Evolutionary conservation across 768 basidiomycete genomes (phyloP).

Genomic region (Russula sp.): DNA sequence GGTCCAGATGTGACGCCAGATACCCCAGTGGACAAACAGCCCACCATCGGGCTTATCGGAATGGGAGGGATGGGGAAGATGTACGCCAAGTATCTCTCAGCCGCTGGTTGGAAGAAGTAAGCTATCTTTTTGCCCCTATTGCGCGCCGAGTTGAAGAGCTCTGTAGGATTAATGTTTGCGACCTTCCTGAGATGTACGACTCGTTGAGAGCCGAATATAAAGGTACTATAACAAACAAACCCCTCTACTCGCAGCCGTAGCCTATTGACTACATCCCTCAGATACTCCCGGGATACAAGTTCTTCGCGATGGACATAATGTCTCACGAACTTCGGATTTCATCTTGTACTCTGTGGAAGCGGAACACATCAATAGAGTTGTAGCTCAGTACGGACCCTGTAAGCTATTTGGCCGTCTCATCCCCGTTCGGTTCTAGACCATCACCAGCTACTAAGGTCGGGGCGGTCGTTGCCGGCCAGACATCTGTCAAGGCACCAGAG

Average conservation of each 20-base stretch:
- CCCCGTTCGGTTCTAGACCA: not conserved
- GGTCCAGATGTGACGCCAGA: slow-evolving; percentile 30
- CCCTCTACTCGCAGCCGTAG: not conserved
- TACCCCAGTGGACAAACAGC: slow-evolving; percentile 47
- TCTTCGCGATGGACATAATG: slow-evolving; percentile 75
- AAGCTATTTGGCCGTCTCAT: slow-evolving; percentile 29
- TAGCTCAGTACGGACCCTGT: slow-evolving; percentile 90
- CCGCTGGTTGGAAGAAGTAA: slow-evolving; percentile 83
- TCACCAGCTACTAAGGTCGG: slow-evolving; percentile 79
- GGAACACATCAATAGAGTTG: slow-evolving; percentile 77
- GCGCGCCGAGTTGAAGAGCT: not conserved
- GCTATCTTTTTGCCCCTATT: slow-evolving; percentile 21
- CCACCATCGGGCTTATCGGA: slow-evolving; percentile 85
- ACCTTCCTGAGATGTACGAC: slow-evolving; percentile 69
- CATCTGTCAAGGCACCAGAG: slow-evolving; percentile 95
- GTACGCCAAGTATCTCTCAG: slow-evolving; percentile 76
- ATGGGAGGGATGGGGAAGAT: slow-evolving; percentile 98
- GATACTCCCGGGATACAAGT: slow-evolving; percentile 59
- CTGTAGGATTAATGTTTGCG: slow-evolving; percentile 83
- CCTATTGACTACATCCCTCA: slow-evolving; percentile 25
- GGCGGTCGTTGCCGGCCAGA: slow-evolving; percentile 92
- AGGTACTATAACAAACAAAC: slow-evolving; percentile 37
- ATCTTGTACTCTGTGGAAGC: slow-evolving; percentile 96
- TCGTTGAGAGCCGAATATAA: slow-evolving; percentile 52
- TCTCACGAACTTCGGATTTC: slow-evolving; percentile 85